Conservation (phyloP, 2,329 filamentous ascomycete species). For the Bretziella fagacearum region DNA sequence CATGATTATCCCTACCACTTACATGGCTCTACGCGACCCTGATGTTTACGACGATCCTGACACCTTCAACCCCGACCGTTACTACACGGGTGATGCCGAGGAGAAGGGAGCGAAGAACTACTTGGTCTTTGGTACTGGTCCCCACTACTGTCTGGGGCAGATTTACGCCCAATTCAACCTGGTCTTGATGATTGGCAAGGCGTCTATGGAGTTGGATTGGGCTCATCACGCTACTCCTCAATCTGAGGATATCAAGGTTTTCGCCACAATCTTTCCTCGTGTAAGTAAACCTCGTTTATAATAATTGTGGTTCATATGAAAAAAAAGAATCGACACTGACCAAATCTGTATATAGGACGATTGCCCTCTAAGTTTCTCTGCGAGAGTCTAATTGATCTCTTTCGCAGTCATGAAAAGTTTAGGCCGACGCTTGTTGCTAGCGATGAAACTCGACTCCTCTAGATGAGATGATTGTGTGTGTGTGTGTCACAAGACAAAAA, state of each 20-base stretch:
- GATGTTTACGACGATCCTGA: conserved; percentile 87
- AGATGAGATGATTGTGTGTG: no score
- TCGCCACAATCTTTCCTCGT: conserved; percentile 95
- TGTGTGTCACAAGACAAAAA: no score
- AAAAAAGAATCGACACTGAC: no score
- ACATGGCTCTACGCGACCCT: conserved; percentile 77
- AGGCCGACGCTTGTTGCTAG: background rate
- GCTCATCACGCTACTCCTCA: conserved; percentile 65
- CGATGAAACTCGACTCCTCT: no score
- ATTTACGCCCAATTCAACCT: conserved; percentile 80
- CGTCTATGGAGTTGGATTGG: conserved; percentile 76
- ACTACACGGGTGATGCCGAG: conserved; percentile 79
- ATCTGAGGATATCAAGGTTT: conserved; percentile 94
- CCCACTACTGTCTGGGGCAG: conserved; percentile 93
- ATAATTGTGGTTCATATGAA: conserved; percentile 5
- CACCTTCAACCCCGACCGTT: conserved; percentile 75
- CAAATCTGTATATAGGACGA: conserved; percentile 44
- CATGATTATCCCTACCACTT: conserved; percentile 88
- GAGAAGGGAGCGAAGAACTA: conserved; percentile 81
- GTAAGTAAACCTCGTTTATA: conserved; percentile 42
- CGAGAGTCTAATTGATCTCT: conserved; percentile 17
- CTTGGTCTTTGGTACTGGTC: conserved; percentile 86
- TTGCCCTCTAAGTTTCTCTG: conserved; percentile 58
- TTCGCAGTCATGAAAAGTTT: conserved; percentile 1
- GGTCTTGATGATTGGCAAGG: conserved; percentile 79